A percentile compares a stretch with the other conserved stretches of the same genome.
Conservation (phyloP, 2,329 filamentous ascomycete species). For the Arthrobotrys entomopaga region DNA sequence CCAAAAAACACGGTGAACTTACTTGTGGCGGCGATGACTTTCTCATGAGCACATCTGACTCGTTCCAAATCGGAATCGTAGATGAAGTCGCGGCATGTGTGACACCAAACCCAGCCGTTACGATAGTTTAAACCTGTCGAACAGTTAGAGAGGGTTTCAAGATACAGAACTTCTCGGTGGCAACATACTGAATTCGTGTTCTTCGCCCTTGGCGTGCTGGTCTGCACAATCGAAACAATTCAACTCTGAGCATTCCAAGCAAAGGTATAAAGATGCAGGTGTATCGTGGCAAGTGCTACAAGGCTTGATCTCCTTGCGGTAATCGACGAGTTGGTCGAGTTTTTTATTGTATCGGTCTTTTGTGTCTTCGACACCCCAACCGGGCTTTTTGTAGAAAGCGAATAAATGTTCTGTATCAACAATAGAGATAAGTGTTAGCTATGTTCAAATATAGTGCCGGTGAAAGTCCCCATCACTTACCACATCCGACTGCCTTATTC, state of each 20-base stretch:
- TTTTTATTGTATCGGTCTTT: slow-evolving; percentile 53
- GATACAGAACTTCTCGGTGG: background rate
- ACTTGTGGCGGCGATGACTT: slow-evolving; percentile 73
- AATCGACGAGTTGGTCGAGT: slow-evolving; percentile 46
- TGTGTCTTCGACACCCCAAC: slow-evolving; percentile 48
- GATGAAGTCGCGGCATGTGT: slow-evolving; percentile 82
- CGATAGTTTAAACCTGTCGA: slow-evolving; percentile 71
- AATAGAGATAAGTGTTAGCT: slow-evolving; percentile 1
- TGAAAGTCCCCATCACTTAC: slow-evolving; percentile 11
- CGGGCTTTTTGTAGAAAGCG: slow-evolving; percentile 47
- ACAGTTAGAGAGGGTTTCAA: background rate
- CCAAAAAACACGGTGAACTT: too few relatives aligned
- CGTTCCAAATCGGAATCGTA: slow-evolving; percentile 84
- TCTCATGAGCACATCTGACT: slow-evolving; percentile 67
- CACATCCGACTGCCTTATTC: slow-evolving; percentile 52
- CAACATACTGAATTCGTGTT: slow-evolving; percentile 57
- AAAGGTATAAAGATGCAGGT: slow-evolving; percentile 53
- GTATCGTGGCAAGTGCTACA: slow-evolving; percentile 47
- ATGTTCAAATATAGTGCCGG: background rate
- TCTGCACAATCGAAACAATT: slow-evolving; percentile 58
- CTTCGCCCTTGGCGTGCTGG: slow-evolving; percentile 54
- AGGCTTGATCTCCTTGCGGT: slow-evolving; percentile 38
- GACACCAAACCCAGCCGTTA: slow-evolving; percentile 77
- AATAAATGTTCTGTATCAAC: slow-evolving; percentile 44
- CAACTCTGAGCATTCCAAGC: slow-evolving; percentile 57